These are phyloP conservation scores for Pythium myriotylum DNA, from an alignment of 352 stramenopile genomes.

Conservation along the genomic window DNA sequence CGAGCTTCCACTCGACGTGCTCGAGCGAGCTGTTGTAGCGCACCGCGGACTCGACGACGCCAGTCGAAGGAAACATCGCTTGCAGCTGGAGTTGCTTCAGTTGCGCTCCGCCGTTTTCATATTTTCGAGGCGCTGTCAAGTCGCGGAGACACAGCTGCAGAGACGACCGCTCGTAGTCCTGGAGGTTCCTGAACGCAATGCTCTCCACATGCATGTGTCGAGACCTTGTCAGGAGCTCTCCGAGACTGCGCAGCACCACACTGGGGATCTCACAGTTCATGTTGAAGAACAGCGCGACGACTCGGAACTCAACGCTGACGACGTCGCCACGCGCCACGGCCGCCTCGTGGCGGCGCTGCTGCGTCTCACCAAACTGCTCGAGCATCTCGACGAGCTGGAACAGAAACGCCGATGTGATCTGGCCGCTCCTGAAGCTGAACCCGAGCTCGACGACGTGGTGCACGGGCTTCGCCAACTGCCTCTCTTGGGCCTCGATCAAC, in stretches of 20 bases:
- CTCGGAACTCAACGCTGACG: background rate
- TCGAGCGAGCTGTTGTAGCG: background rate
- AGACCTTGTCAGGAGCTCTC: background rate
- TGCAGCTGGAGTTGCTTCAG: background rate
- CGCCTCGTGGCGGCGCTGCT: background rate
- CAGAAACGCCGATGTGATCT: background rate
- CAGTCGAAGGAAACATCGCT: too few species aligned
- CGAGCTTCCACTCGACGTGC: background rate
- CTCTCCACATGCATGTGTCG: too few species aligned
- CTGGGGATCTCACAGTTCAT: background rate
- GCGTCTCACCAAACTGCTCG: background rate
- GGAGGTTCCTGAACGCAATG: too few species aligned
- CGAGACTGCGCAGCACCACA: background rate
- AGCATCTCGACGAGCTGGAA: background rate
- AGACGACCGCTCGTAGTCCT: too few species aligned
- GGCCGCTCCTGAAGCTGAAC: too few species aligned
- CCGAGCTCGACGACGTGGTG: background rate
- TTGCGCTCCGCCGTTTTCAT: too few species aligned
- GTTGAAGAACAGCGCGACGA: background rate
- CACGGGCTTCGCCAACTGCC: too few species aligned
- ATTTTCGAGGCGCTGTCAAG: background rate
- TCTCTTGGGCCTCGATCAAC: too few species aligned
- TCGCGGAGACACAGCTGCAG: too few species aligned
- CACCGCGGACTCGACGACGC: background rate
- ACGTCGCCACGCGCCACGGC: background rate